Base-by-base conservation (phyloP, 2,329 filamentous ascomycete species). In the Chrysosphaeria jannelii region DNA sequence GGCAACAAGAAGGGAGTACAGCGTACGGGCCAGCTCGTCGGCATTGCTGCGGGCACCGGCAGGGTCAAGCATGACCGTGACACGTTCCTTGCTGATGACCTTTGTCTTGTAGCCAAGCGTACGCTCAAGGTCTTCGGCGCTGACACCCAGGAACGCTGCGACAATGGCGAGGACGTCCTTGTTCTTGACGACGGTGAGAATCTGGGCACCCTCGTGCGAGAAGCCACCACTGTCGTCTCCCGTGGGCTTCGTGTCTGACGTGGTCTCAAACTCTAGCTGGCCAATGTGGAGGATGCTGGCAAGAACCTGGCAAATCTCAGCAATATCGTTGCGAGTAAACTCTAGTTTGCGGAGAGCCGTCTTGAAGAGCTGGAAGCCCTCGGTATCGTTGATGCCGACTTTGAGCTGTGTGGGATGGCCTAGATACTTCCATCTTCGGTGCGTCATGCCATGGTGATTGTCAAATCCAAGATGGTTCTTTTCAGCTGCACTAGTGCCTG, bases 51-150 rank as follows among this genome's bases (percentile, higher is more conserved):
- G 68, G 21, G 85, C 85, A 19, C 85, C 85, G 27, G 64, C 66
- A 5, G 81, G 75, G 38, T 97, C 85, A 16, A 97, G 58, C 79
- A 97, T 89, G 32, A 97, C 74, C 0, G 85, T 97, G n/a, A 97
- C 85, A 25, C 85, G 69, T 50, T 97, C 85, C 31, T 78, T 71
- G 39, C 88, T 74, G 27, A 97, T 68, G 34, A 85, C 91, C 53
- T 89, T 91, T 11, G 78, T 93, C 48, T 89, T 88, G 52, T 91
- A 90, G 3, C 79, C 76, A 27, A 97, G 52, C 14, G 76, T 89
- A 19, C 60, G 66, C 46, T 97, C 79, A 5, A 97, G 53, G 29
- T 89, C 75, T 23, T 62, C 53, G 7, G 69, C 59, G 35, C 65
- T 61, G 5, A 97, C 69, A 22, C 85, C 85, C 2, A 97, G 51